These are phyloP conservation scores for Cronartium ribicola DNA, from an alignment of 1,284 basidiomycete genomes.

Conservation along the genomic window DNA sequence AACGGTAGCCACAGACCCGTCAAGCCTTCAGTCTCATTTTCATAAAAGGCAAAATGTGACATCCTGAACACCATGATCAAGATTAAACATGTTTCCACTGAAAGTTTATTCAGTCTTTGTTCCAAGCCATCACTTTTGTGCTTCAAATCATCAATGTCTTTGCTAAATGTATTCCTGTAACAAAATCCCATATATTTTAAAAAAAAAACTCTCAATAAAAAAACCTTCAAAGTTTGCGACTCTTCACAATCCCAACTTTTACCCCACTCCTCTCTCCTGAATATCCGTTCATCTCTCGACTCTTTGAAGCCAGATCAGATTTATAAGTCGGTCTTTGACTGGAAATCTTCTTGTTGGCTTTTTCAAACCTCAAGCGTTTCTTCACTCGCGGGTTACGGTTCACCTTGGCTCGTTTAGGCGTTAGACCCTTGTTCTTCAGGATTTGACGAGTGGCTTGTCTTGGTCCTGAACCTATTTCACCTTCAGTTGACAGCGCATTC, in stretches of 20 bases:
- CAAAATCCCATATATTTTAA: background rate
- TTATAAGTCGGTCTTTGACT: conserved; percentile 85
- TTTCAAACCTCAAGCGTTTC: conserved; percentile 83
- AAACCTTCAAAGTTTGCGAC: conserved; percentile 59
- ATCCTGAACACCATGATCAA: too few species aligned
- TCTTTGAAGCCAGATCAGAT: conserved; percentile 61
- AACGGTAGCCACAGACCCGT: too few species aligned
- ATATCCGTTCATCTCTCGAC: conserved; percentile 54
- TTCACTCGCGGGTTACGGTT: conserved; percentile 93
- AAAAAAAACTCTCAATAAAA: background rate
- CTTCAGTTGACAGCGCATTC: conserved; percentile 29
- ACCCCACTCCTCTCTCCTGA: conserved; percentile 67
- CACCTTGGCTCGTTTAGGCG: conserved; percentile 71
- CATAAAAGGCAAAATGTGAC: too few species aligned
- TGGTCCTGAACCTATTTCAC: conserved; percentile 60
- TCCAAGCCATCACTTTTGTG: too few species aligned
- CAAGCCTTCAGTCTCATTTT: too few species aligned
- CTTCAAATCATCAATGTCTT: conserved; percentile 7
- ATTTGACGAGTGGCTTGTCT: conserved; percentile 82
- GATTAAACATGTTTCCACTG: too few species aligned
- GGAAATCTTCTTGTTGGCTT: conserved; percentile 82
- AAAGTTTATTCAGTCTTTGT: too few species aligned
- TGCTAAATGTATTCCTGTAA: background rate
- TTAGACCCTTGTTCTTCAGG: conserved; percentile 85
- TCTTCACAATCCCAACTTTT: conserved; percentile 72